These are phyloP conservation scores for Coemansia sp. DNA, from an alignment of 192 early-diverging fungal species.

Conservation along the genomic window DNA sequence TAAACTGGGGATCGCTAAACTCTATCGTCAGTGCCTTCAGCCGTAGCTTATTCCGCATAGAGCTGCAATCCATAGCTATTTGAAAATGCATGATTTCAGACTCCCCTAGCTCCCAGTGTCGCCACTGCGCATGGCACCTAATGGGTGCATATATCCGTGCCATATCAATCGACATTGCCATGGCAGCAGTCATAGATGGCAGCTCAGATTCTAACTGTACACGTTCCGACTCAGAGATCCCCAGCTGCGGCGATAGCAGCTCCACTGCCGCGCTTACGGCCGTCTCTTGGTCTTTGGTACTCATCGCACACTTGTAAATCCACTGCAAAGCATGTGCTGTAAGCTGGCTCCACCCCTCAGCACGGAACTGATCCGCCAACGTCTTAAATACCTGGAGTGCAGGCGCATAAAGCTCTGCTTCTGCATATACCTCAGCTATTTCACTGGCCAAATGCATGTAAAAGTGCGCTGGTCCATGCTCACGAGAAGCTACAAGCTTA, in stretches of 20 bases:
- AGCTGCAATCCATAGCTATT: slow-evolving; percentile 22
- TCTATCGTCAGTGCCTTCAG: slow-evolving; percentile 22
- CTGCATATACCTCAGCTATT: slow-evolving; percentile 21
- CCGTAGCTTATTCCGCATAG: slow-evolving; percentile 6
- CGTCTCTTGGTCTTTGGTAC: neutral
- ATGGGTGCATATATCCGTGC: slow-evolving; percentile 32
- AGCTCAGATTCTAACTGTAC: neutral
- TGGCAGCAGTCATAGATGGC: neutral
- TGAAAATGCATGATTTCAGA: slow-evolving; percentile 27
- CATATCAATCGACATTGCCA: slow-evolving; percentile 27
- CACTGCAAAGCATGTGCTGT: slow-evolving; percentile 31
- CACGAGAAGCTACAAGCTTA: slow-evolving; percentile 2
- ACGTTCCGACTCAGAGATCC: slow-evolving; percentile 1
- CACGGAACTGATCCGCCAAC: slow-evolving; percentile 26
- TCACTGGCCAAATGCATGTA: slow-evolving; percentile 13
- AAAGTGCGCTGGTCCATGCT: neutral
- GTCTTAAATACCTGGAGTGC: slow-evolving; percentile 20
- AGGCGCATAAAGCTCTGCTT: neutral
- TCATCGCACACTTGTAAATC: slow-evolving; percentile 9
- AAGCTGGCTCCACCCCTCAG: slow-evolving; percentile 24
- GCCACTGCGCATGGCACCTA: slow-evolving; percentile 46
- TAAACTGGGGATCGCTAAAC: slow-evolving; percentile 19
- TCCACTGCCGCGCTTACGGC: slow-evolving; percentile 16
- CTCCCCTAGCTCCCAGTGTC: slow-evolving; percentile 18
- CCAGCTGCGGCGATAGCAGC: slow-evolving; percentile 22